Base-by-base conservation (phyloP, 768 basidiomycete genomes). In the Pholiota microspora region DNA sequence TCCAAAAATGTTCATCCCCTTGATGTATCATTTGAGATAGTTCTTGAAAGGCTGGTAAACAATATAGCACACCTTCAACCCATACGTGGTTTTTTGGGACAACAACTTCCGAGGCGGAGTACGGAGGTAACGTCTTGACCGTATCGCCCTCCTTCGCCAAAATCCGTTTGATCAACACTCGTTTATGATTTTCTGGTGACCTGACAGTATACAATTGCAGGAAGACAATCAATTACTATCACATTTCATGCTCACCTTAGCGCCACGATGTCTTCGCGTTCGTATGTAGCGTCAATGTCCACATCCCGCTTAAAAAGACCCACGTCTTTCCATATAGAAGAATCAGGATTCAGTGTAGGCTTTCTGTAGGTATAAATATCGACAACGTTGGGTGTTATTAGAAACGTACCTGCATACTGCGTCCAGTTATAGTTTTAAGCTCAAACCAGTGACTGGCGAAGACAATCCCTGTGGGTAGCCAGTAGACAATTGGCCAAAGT, bases 291-390 rank as follows among this genome's bases (percentile, higher is more conserved):
- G 21, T 58, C 51, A 3, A 72, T 69, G 4, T 80, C 62, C 0
- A 76, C 73, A 58, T 73, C 65, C 5, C 81, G 78, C 67, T 86
- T 80, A 61, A 89, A 89, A 16, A 89, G 57, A 13, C 76, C 85
- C 31, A 87, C 65, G 62, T 91, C 89, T 57, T 76, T 75, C 76
- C 74, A 82, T 7, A 66, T 45, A 1, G 87, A 89, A 3, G 77
- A 74, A 64, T 89, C 82, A 29, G 89, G 89, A 64, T 90, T 91
- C 53, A 91, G 75, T 28, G 86, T 88, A 27, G 89, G 78, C 83
- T 85, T 73, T 64, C 69, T 71, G 24, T 38, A 49, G 31, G 31
- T 34, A 48, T 64, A 55, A 62, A 57, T 34, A 32, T 29, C 51
- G 31, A 52, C 42, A 42, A 38, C 47, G n/a, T 36, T 32, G 35